Evolutionary conservation across 2,329 filamentous ascomycete genomes (phyloP).

Genomic region (Alternaria metachromatica): DNA sequence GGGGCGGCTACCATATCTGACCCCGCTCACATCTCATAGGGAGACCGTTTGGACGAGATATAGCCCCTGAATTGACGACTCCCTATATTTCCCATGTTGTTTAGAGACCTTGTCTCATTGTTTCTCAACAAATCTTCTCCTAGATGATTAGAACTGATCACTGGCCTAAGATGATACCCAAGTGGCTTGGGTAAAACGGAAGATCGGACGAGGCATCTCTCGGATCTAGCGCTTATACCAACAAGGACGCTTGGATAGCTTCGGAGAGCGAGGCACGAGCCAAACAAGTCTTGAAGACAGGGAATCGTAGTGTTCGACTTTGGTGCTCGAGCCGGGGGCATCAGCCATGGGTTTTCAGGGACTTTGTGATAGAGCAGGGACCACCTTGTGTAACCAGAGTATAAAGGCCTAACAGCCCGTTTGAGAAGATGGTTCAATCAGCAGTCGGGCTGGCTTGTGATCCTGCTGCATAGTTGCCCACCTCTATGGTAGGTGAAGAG

Average conservation of each 20-base stretch:
- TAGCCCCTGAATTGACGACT: constrained; percentile 11
- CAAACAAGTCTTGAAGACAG: constrained; percentile 13
- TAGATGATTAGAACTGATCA: constrained; percentile 19
- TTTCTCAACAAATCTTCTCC: constrained; percentile 25
- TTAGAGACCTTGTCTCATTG: constrained; percentile 10
- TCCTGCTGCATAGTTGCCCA: constrained; percentile 10
- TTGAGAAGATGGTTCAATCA: constrained; percentile 11
- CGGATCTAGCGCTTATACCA: constrained; percentile 1
- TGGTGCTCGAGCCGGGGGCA: constrained; percentile 16
- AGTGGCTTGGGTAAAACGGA: neutral
- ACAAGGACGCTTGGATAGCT: neutral
- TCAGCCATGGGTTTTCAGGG: constrained; percentile 24
- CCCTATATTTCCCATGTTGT: constrained; percentile 8
- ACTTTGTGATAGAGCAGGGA: constrained; percentile 30
- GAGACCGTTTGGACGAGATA: constrained; percentile 20
- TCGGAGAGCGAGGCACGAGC: neutral
- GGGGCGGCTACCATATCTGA: constrained; percentile 21
- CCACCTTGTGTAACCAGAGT: constrained; percentile 16
- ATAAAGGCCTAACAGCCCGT: constrained; percentile 4
- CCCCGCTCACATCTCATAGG: constrained; percentile 17
- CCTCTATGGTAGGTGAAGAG: constrained; percentile 17
- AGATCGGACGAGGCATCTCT: neutral
- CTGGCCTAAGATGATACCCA: neutral
- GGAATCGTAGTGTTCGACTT: neutral
- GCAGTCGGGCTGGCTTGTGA: constrained; percentile 27